Percentiles rank a stretch among this genome's conserved stretches.
phyloP scores from a whole-genome alignment of 129 eudicot species.

The Cynara cardunculus region DNA sequence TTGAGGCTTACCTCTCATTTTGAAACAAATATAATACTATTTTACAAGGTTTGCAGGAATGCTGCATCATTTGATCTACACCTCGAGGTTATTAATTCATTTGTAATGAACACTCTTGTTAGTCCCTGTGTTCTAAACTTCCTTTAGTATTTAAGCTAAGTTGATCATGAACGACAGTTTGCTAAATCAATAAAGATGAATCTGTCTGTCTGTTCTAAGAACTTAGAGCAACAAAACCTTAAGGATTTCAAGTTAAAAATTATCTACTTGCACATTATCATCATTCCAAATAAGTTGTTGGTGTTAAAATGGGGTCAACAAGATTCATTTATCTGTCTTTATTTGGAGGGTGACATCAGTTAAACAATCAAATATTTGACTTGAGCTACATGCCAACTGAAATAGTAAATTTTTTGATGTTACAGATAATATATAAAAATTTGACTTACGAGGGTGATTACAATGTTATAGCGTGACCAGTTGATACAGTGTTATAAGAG shows the following conservation, averaged over 20 bases:
- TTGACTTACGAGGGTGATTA: conserved; percentile 78
- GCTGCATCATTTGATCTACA: too few species aligned
- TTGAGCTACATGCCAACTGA: not conserved
- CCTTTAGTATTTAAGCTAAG: not conserved
- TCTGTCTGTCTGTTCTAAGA: not conserved
- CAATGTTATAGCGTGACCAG: conserved; percentile 96
- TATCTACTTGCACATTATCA: not conserved
- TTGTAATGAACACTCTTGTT: not conserved
- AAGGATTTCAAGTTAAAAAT: not conserved
- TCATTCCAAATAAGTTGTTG: not conserved
- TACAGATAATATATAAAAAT: not conserved
- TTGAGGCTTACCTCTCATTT: too few species aligned
- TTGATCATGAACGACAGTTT: not conserved
- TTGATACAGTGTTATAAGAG: conserved; percentile 76
- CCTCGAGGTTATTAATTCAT: too few species aligned
- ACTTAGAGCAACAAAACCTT: not conserved
- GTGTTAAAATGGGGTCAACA: not conserved
- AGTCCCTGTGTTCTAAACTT: not conserved
- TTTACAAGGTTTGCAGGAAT: too few species aligned
- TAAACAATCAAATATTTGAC: not conserved
- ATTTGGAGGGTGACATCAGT: not conserved
- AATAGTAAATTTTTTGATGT: not conserved
- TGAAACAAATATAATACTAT: too few species aligned
- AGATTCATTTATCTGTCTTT: not conserved
- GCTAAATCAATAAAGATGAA: not conserved